These are phyloP conservation scores for Pythium phragmiticola DNA, from an alignment of 352 stramenopile genomes.

Conservation along the genomic window DNA sequence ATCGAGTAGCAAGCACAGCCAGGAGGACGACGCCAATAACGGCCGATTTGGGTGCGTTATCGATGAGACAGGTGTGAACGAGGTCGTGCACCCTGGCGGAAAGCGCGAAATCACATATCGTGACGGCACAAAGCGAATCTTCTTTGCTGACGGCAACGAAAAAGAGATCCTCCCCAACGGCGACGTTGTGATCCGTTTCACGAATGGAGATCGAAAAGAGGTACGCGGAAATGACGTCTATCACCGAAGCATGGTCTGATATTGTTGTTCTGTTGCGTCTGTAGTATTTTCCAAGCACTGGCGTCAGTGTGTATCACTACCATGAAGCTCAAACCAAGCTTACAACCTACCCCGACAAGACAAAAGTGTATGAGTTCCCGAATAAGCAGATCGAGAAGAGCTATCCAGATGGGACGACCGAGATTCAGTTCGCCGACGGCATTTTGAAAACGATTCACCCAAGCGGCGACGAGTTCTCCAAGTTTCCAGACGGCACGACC, in stretches of 20 bases:
- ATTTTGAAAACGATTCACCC: constrained; percentile 87
- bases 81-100: constrained; percentile 54
- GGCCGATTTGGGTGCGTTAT: background rate
- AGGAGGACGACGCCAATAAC: background rate
- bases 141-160: constrained; percentile 92
- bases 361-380: constrained; percentile 96
- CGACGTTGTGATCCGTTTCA: constrained; percentile 88
- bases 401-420: constrained; percentile 89
- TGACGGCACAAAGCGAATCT: constrained; percentile 69
- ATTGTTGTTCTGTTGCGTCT: constrained; percentile 5
- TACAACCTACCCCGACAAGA: constrained; percentile 91
- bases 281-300: constrained; percentile 67
- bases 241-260: background rate
- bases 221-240: constrained; percentile 5
- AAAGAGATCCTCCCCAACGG: constrained; percentile 92
- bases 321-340: constrained; percentile 92
- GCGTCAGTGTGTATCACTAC: constrained; percentile 95
- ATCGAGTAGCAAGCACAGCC: background rate
- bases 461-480: constrained; percentile 77
- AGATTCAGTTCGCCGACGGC: constrained; percentile 94
- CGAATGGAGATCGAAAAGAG: constrained; percentile 96
- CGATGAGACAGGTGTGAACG: constrained; percentile 21
- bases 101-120: constrained; percentile 61
- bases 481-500: constrained; percentile 80
- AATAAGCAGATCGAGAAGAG: constrained; percentile 95